Conservation (phyloP, 2,329 filamentous ascomycete species). For the Colletotrichum sp. region DNA sequence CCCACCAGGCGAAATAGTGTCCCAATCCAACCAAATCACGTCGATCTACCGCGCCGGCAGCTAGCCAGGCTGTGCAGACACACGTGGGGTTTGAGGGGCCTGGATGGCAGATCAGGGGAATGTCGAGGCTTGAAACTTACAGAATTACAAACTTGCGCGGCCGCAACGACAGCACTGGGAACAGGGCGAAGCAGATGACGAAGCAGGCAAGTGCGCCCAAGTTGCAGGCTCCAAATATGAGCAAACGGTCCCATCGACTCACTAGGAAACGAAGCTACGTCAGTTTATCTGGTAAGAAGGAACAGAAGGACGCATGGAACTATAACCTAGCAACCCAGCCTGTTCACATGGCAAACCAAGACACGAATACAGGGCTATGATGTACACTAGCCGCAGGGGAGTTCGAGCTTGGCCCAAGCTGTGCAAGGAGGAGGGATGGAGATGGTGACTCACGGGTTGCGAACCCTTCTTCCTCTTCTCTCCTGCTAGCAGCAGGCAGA, state of each 20-base stretch:
- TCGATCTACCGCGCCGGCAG: slow-evolving; percentile 12
- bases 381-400: slow-evolving; percentile 53
- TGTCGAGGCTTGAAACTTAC: slow-evolving; percentile 67
- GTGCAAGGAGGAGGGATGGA: slow-evolving; percentile 2
- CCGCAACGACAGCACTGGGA: slow-evolving; percentile 79
- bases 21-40: neutral
- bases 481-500: slow-evolving; percentile 79
- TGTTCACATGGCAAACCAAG: slow-evolving; percentile 41
- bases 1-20: neutral
- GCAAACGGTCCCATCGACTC: slow-evolving; percentile 93
- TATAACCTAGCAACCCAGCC: neutral
- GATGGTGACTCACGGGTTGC: slow-evolving; percentile 80
- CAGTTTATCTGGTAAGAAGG: slow-evolving; percentile 30
- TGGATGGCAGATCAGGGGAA: slow-evolving; percentile 9
- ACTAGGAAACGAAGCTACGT: slow-evolving; percentile 61
- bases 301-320: slow-evolving; percentile 26
- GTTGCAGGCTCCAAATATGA: slow-evolving; percentile 92
- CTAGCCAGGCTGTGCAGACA: neutral
- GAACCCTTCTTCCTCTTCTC: slow-evolving; percentile 95
- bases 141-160: slow-evolving; percentile 95
- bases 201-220: slow-evolving; percentile 90
- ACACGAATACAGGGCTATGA: slow-evolving; percentile 41
- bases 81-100: neutral
- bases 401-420: slow-evolving; percentile 28
- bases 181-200: slow-evolving; percentile 88